Conservation (phyloP, 2,329 filamentous ascomycete genomes). For the Graphilbum ipis-grandicollis region DNA sequence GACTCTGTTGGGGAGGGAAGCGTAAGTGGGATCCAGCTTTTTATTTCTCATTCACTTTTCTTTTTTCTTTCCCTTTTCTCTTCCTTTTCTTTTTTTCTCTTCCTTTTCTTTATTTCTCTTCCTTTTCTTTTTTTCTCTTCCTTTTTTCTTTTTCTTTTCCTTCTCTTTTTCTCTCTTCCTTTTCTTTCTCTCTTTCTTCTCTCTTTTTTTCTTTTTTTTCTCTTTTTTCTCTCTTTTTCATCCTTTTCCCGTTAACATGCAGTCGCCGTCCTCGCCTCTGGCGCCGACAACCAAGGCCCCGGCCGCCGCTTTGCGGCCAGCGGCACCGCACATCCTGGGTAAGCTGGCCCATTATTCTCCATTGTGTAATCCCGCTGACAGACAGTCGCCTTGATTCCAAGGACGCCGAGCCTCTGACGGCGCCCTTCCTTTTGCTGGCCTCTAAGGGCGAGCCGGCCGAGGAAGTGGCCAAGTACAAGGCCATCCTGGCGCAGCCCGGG, state of each 20-base stretch:
- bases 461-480: constrained; percentile 23
- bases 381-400: constrained; percentile 16
- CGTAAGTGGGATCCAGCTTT: constrained; percentile 8
- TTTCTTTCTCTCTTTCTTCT: neutral
- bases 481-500: constrained; percentile 21
- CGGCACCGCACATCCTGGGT: constrained; percentile 17
- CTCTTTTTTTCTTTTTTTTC: neutral
- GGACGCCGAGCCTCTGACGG: constrained; percentile 25
- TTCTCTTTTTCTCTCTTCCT: neutral
- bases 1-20: constrained; percentile 34
- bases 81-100: neutral
- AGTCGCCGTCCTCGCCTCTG: constrained; percentile 20
- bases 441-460: constrained; percentile 29
- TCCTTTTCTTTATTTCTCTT: neutral
- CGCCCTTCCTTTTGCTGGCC: constrained; percentile 31
- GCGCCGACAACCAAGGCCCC: constrained; percentile 16
- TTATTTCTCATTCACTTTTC: too few species aligned
- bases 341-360: constrained; percentile 2
- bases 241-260: neutral
- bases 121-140: neutral
- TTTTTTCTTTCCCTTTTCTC: too few species aligned
- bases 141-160: neutral
- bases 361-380: neutral
- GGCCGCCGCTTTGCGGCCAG: constrained; percentile 18
- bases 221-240: neutral